Conservation (phyloP, 176 grass and related monocot species). For the Raddia guianensis region DNA sequence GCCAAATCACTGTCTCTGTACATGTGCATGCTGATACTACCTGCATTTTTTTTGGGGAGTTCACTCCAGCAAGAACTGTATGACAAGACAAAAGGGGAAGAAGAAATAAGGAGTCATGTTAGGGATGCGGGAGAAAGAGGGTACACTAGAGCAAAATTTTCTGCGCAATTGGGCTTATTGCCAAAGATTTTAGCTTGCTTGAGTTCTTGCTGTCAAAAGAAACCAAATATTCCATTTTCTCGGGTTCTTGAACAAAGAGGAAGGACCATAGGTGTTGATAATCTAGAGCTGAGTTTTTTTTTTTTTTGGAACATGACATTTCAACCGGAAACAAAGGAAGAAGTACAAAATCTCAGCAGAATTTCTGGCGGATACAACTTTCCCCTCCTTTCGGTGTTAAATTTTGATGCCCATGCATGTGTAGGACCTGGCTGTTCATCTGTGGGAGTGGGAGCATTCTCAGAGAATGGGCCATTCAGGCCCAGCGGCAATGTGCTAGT, state of each 20-base stretch:
- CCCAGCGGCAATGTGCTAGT: slow-evolving; percentile 69
- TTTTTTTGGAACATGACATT: background rate
- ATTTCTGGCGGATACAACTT: slow-evolving; percentile 14
- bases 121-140: background rate
- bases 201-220: background rate
- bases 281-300: background rate
- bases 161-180: slow-evolving; percentile 11
- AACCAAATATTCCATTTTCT: background rate
- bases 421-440: slow-evolving; percentile 96
- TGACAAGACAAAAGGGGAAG: background rate
- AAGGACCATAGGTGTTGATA: background rate
- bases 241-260: background rate
- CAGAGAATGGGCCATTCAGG: slow-evolving; percentile 95
- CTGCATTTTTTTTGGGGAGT: slow-evolving; percentile 40
- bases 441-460: slow-evolving; percentile 92
- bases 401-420: slow-evolving; percentile 37
- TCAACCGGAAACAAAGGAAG: background rate
- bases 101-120: background rate
- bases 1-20: background rate
- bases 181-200: slow-evolving; percentile 13
- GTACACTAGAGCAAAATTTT: background rate
- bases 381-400: slow-evolving; percentile 12
- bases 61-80: background rate
- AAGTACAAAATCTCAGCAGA: background rate
- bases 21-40: background rate